A percentile compares a stretch with the other conserved stretches of the same genome.
These are phyloP conservation scores for Blastocystis sp. DNA, from an alignment of 352 stramenopile species.

Conservation along the genomic window DNA sequence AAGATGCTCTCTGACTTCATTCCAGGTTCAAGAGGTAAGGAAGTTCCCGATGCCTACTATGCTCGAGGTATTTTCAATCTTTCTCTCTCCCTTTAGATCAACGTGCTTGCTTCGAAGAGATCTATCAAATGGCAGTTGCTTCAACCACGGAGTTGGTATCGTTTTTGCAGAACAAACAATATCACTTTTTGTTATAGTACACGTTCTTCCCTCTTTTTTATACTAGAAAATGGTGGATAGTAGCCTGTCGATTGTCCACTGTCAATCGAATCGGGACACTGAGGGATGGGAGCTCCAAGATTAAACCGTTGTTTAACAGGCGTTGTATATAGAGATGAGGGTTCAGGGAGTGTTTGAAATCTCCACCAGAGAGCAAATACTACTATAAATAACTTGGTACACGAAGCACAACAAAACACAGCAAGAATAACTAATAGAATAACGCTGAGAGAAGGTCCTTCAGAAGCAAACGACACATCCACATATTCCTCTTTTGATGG, in stretches of 20 bases:
- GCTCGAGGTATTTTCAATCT: background rate
- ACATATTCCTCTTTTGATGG: background rate
- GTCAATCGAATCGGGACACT: slow-evolving; percentile 12
- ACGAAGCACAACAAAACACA: background rate
- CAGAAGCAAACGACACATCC: background rate
- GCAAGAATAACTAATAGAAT: background rate
- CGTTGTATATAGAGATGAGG: background rate
- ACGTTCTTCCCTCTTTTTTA: background rate
- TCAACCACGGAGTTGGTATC: background rate
- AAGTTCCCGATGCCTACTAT: slow-evolving; percentile 61
- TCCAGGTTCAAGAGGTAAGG: slow-evolving; percentile 13
- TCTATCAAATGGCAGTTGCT: slow-evolving; percentile 18
- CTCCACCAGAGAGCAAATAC: background rate
- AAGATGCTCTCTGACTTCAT: slow-evolving; percentile 53
- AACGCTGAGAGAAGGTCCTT: background rate
- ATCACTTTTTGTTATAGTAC: background rate
- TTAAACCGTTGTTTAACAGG: background rate
- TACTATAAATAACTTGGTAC: background rate
- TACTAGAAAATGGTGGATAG: background rate
- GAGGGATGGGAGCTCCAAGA: background rate
- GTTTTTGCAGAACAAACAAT: slow-evolving; percentile 16
- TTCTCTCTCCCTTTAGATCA: slow-evolving; percentile 4
- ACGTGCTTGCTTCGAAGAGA: slow-evolving; percentile 47
- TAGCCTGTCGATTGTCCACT: background rate
- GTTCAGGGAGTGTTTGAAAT: background rate